Percentiles rank a stretch among this genome's conserved stretches.
Evolutionary conservation across 257 asterid genomes (phyloP).

Genomic region (Euphrasia confusa): DNA sequence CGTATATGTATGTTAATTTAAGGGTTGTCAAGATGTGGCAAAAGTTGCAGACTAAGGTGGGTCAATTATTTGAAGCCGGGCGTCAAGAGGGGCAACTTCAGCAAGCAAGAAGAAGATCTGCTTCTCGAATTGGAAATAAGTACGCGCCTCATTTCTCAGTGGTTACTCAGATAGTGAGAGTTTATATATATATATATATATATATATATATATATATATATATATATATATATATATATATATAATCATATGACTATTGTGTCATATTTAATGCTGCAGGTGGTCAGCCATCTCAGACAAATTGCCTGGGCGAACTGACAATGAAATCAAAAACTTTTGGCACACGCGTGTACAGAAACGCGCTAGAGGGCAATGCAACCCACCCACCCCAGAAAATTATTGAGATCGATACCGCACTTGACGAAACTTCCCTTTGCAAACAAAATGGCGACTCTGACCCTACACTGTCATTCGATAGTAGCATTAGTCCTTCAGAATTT

Average conservation of each 20-base stretch:
- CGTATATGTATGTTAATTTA: not conserved
- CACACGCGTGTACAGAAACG: constrained; percentile 24
- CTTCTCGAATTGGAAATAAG: constrained; percentile 29
- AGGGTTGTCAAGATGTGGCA: constrained; percentile 36
- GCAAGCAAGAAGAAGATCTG: constrained; percentile 28
- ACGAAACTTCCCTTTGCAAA: not conserved
- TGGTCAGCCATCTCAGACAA: constrained; percentile 34
- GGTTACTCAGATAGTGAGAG: not conserved
- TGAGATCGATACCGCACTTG: not conserved
- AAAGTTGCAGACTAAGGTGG: constrained; percentile 36
- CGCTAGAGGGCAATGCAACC: not conserved
- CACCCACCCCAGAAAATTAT: not conserved
- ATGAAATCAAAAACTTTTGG: constrained; percentile 34
- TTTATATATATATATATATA: too few species aligned
- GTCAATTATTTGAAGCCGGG: constrained; percentile 37
- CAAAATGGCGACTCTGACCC: constrained; percentile 1
- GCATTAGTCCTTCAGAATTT: not conserved
- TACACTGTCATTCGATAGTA: not conserved
- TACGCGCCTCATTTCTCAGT: not conserved
- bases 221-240: too few species aligned
- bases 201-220: too few species aligned
- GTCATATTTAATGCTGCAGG: constrained; percentile 2
- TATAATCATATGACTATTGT: not conserved
- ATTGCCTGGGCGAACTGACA: constrained; percentile 32
- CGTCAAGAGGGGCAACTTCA: constrained; percentile 28